Evolutionary conservation across 768 basidiomycete genomes (phyloP), one percentile per base, ranked within the genome.

Genomic region (Hemileccinum impolitum): DNA sequence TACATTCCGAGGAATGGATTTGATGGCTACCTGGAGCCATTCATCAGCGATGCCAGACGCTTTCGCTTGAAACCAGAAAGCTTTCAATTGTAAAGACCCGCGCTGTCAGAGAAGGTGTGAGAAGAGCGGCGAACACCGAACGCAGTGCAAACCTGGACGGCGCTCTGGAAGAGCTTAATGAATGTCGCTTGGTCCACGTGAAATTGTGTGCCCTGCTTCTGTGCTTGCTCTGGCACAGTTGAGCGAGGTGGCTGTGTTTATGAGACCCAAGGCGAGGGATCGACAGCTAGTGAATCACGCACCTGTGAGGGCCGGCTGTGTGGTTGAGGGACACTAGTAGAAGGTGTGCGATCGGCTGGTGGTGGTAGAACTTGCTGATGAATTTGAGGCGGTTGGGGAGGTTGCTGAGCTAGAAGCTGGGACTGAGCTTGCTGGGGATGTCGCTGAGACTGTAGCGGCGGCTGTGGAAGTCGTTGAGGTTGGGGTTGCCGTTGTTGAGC

Each of bases 161-260:
- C 58, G 1, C 6, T 17, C 32, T 61, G 67, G 28, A 67, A 69
- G 23, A 35, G 36, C 17, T 48, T 52, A 23, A 55, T 42, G 21
- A 67, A 67, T 14, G 15, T 47, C 12, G 51, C 60, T 42, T 53
- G 53, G 40, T 54, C 52, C 11, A 15, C 14, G 15, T 8, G 31
- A 23, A 18, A 21, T 14, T 43, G 46, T 31, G 38, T 15, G 1
- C 8, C 37, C 7, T 18, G 46, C 23, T 46, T 62, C n/a, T 14
- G 19, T 36, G 13, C 38, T 30, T 51, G 48, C 19, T 50, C 50
- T 46, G 50, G 61, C n/a, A 25, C 39, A 18, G 11, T 39, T 32
- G 48, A 13, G 36, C 48, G 40, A 9, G 28, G 43, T 39, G 30
- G 10, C 32, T 26, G 31, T 25, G 26, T 26, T 43, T 52, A 52